Percentiles rank a stretch among this genome's conserved stretches.
Evolutionary conservation across 805 yeast genomes (phyloP).

Genomic region (Cyberlindnera euphorbiiphila): DNA sequence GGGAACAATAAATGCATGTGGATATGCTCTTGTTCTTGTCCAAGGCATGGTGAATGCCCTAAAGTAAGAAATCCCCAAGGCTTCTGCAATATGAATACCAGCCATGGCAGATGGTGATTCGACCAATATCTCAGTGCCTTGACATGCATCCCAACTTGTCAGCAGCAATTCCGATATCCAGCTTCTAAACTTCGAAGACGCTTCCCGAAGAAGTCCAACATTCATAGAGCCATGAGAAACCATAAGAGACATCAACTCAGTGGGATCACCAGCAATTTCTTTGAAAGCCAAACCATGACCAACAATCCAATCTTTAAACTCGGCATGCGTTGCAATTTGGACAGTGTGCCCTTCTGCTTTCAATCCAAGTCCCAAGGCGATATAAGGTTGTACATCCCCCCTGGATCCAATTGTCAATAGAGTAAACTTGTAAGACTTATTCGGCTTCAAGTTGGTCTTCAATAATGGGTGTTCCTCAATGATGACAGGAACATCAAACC

Average conservation of each 20-base stretch:
- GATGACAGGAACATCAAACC: conserved; percentile 64
- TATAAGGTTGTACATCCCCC: conserved; percentile 96
- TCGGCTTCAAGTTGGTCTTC: conserved; percentile 49
- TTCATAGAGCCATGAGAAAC: conserved; percentile 87
- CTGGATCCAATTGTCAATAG: conserved; percentile 89
- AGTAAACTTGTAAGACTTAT: conserved; percentile 53
- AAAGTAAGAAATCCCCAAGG: conserved; percentile 82
- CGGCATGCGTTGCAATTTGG: conserved; percentile 80
- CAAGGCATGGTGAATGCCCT: conserved; percentile 98
- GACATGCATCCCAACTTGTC: conserved; percentile 86
- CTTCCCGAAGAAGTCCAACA: conserved; percentile 78
- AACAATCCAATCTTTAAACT: conserved; percentile 73
- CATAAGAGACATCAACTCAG: conserved; percentile 88
- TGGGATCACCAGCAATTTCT: conserved; percentile 88
- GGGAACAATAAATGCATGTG: conserved; percentile 94
- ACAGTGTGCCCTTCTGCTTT: conserved; percentile 79
- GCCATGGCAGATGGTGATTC: conserved; percentile 98
- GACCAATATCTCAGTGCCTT: conserved; percentile 71
- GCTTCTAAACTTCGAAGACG: conserved; percentile 67
- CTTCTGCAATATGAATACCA: conserved; percentile 94
- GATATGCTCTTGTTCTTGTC: conserved; percentile 93
- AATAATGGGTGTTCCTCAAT: conserved; percentile 60
- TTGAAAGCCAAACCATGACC: conserved; percentile 63
- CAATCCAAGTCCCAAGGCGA: conserved; percentile 81
- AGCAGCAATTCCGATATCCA: conserved; percentile 77